Conservation (phyloP, 2,329 filamentous ascomycete species). For the Delphinella strobiligena region DNA sequence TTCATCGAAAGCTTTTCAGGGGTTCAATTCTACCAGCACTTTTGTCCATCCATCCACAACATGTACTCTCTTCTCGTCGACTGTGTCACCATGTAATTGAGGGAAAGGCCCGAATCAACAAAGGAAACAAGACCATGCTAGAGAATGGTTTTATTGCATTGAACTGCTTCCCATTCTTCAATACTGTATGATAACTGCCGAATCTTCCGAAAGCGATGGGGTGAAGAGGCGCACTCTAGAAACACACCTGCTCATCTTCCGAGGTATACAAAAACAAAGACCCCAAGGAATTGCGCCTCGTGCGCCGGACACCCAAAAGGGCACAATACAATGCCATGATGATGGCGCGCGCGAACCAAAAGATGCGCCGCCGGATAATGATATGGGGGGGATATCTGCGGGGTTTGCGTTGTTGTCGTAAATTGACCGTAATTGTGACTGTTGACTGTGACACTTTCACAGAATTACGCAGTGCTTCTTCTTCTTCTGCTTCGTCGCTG, state of each 20-base stretch:
- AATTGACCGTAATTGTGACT: background rate
- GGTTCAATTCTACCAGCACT: too few relatives aligned
- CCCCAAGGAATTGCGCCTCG: slow-evolving; percentile 5
- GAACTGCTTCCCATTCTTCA: background rate
- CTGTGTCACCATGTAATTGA: background rate
- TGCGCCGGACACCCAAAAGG: slow-evolving; percentile 5
- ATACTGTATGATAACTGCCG: background rate
- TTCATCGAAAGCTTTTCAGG: too few relatives aligned
- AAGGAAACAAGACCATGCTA: background rate
- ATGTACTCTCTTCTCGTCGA: too few relatives aligned
- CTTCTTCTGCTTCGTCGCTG: slow-evolving; percentile 41
- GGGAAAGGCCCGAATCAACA: background rate
- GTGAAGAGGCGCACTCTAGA: background rate
- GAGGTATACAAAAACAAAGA: background rate
- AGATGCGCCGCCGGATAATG: background rate
- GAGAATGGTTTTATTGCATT: background rate
- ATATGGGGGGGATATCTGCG: background rate
- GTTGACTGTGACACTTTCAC: slow-evolving; percentile 10
- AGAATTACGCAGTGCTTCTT: slow-evolving; percentile 26
- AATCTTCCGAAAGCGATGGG: background rate
- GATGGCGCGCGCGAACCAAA: slow-evolving; percentile 1
- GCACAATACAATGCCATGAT: background rate
- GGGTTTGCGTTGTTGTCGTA: background rate
- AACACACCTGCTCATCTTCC: background rate
- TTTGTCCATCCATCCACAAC: too few relatives aligned